Percentiles rank a stretch among this genome's conserved stretches.
phyloP scores from a whole-genome alignment of 768 basidiomycete species.

The Boletus bicolor region DNA sequence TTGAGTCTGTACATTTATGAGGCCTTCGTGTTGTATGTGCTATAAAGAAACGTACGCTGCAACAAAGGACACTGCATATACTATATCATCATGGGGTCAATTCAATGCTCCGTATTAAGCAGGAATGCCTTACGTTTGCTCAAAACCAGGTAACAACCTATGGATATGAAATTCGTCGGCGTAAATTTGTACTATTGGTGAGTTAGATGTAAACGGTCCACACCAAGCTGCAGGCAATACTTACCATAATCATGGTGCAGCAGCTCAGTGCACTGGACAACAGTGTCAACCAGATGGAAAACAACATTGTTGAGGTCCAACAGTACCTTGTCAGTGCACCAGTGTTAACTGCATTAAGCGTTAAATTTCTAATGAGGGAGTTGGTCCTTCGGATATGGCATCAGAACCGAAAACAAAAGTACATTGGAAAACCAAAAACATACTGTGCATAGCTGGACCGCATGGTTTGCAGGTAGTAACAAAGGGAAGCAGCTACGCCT shows the following conservation, averaged over 20 bases:
- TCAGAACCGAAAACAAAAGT: not conserved
- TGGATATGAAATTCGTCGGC: constrained; percentile 55
- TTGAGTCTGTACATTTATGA: constrained; percentile 46
- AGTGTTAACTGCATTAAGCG: constrained; percentile 60
- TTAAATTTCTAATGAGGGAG: constrained; percentile 53
- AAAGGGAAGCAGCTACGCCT: constrained; percentile 48
- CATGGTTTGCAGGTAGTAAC: constrained; percentile 52
- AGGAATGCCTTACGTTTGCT: constrained; percentile 52
- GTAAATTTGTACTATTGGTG: constrained; percentile 51
- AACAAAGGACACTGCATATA: constrained; percentile 65
- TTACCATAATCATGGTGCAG: constrained; percentile 53
- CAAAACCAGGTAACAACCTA: constrained; percentile 59
- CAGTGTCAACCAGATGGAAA: not conserved
- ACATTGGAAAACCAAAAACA: constrained; percentile 9
- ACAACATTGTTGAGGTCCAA: not conserved
- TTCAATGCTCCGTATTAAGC: not conserved
- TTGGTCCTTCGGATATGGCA: constrained; percentile 40
- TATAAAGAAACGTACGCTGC: constrained; percentile 48
- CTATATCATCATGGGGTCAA: constrained; percentile 27
- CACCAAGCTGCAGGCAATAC: constrained; percentile 14
- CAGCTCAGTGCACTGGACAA: constrained; percentile 32
- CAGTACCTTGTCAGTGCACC: constrained; percentile 58
- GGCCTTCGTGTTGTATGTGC: not conserved
- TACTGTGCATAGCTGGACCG: constrained; percentile 48
- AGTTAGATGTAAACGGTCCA: not conserved